Percentiles rank a stretch among this genome's conserved stretches.
These are phyloP conservation scores for Nemania sp. DNA, from an alignment of 2,329 filamentous ascomycete species.

Conservation along the genomic window DNA sequence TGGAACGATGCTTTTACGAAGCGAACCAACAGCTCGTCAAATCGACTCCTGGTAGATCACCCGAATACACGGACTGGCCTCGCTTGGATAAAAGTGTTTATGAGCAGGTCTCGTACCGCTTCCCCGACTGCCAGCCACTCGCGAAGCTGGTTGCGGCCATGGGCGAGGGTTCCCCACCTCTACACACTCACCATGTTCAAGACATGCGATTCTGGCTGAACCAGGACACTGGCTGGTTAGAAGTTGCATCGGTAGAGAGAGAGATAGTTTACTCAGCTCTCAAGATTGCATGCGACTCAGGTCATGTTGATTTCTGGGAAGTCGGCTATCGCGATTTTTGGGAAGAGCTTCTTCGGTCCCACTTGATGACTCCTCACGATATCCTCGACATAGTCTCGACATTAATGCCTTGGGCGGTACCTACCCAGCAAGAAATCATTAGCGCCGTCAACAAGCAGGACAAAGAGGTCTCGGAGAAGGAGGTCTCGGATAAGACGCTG, in stretches of 20 bases:
- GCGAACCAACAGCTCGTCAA: background rate
- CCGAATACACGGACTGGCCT: background rate
- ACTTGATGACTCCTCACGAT: background rate
- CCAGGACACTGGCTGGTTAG: background rate
- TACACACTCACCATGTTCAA: background rate
- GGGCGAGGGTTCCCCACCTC: background rate
- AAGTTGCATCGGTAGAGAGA: background rate
- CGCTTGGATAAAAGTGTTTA: background rate
- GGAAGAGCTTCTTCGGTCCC: too few relatives aligned
- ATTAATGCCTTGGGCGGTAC: background rate
- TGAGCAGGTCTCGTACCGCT: background rate
- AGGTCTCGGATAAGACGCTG: too few relatives aligned
- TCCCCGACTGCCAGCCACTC: background rate
- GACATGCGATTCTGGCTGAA: background rate
- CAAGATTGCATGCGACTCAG: background rate
- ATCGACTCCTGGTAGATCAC: too few relatives aligned
- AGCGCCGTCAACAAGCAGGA: background rate
- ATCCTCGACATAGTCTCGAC: background rate
- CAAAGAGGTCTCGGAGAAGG: background rate
- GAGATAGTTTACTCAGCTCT: background rate
- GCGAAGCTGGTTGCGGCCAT: background rate
- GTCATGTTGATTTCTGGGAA: background rate
- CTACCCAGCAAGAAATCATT: background rate
- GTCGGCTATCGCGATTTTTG: too few relatives aligned
- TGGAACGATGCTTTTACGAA: background rate